Evolutionary conservation across 129 eudicot genomes (phyloP).

Genomic region (Gnaphalium uliginosum): DNA sequence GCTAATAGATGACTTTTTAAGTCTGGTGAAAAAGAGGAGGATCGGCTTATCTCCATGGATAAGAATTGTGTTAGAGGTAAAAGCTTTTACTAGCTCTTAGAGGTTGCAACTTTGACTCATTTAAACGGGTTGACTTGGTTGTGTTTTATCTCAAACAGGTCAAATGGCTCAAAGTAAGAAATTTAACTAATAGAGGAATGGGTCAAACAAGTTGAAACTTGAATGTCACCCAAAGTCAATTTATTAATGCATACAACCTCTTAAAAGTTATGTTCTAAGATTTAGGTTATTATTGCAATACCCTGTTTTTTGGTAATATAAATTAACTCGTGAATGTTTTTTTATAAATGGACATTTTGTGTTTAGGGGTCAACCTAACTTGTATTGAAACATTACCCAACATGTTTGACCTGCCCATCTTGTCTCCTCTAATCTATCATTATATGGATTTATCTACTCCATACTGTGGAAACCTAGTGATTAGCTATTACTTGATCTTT

Average conservation of each 20-base stretch:
- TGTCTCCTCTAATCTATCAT: background rate
- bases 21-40: conserved; percentile 43
- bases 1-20: conserved; percentile 60
- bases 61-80: conserved; percentile 76
- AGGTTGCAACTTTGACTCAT: background rate
- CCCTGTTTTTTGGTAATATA: background rate
- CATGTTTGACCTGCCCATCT: background rate
- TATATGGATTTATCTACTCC: background rate
- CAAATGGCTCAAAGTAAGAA: background rate
- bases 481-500: conserved; percentile 23
- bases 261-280: background rate
- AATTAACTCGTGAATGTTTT: background rate
- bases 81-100: conserved; percentile 7
- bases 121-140: background rate
- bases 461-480: background rate
- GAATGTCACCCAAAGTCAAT: too few species aligned
- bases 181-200: background rate
- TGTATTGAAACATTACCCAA: background rate
- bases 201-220: conserved; percentile 1
- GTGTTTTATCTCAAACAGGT: background rate
- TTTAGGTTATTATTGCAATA: background rate
- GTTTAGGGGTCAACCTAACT: conserved; percentile 1
- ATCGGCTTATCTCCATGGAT: conserved; percentile 52
- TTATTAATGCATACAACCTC: background rate
- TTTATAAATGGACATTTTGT: background rate